A percentile compares a stretch with the other conserved stretches of the same genome.
Evolutionary conservation across 805 yeast genomes (phyloP).

Genomic region (Groenewaldozyma salmanticensis): DNA sequence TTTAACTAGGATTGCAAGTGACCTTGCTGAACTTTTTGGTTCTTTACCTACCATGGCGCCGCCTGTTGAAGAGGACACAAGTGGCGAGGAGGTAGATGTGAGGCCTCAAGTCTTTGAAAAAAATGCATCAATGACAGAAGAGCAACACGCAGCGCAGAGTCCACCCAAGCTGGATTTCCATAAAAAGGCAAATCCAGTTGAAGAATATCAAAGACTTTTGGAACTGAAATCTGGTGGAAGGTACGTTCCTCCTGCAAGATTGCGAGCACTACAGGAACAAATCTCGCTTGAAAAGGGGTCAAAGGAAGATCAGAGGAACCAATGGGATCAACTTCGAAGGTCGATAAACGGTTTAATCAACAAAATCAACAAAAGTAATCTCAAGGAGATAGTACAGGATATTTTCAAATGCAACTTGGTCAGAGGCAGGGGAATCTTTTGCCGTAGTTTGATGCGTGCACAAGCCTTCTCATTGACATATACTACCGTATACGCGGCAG

Average conservation of each 20-base stretch:
- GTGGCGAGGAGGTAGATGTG: too few species aligned
- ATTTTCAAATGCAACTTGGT: slow-evolving; percentile 49
- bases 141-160: neutral
- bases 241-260: slow-evolving; percentile 47
- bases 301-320: slow-evolving; percentile 38
- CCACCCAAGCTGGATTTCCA: neutral
- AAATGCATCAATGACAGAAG: neutral
- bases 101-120: neutral
- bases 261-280: slow-evolving; percentile 34
- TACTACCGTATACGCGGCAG: slow-evolving; percentile 45
- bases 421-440: slow-evolving; percentile 53
- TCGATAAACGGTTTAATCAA: slow-evolving; percentile 41
- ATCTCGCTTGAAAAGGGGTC: slow-evolving; percentile 24
- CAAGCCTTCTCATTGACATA: slow-evolving; percentile 35
- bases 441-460: slow-evolving; percentile 46
- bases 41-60: too few species aligned
- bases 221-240: slow-evolving; percentile 36
- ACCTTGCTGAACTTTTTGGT: too few species aligned
- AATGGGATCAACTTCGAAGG: slow-evolving; percentile 48
- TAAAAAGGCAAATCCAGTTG: slow-evolving; percentile 19
- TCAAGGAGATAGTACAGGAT: slow-evolving; percentile 38
- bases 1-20: too few species aligned
- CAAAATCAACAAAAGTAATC: slow-evolving; percentile 36
- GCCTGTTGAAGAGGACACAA: too few species aligned
- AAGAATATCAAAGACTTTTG: slow-evolving; percentile 31